Conservation (phyloP, 306 rosid genomes). For the Rosa rugosa region DNA sequence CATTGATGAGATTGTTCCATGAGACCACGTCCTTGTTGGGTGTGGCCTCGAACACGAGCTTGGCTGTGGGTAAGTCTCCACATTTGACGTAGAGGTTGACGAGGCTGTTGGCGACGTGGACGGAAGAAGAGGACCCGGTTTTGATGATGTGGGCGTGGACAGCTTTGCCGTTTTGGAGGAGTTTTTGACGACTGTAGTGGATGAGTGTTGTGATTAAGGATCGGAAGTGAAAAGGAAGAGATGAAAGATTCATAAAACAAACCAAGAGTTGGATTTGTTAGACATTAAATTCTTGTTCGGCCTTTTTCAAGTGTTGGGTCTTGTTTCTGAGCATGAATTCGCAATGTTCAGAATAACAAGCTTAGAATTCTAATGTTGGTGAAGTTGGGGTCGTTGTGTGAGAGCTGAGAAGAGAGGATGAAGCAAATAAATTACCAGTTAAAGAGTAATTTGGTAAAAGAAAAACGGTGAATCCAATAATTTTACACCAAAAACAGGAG, state of each 20-base stretch:
- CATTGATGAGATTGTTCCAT: slow-evolving; percentile 85
- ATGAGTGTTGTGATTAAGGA: slow-evolving; percentile 32
- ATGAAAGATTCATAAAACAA: slow-evolving; percentile 31
- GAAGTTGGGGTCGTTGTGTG: too few relatives aligned
- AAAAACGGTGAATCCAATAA: too few relatives aligned
- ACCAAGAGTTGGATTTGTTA: background rate
- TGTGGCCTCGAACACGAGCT: slow-evolving; percentile 42
- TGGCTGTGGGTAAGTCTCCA: slow-evolving; percentile 41
- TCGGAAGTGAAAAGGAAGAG: slow-evolving; percentile 28
- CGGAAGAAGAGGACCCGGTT: slow-evolving; percentile 30
- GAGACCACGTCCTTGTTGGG: slow-evolving; percentile 53
- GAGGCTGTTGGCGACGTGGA: slow-evolving; percentile 52
- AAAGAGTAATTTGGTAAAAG: too few relatives aligned
- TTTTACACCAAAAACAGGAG: too few relatives aligned
- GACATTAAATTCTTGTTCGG: background rate
- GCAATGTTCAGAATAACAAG: too few relatives aligned
- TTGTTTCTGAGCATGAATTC: too few relatives aligned
- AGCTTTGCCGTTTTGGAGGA: slow-evolving; percentile 40
- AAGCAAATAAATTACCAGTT: too few relatives aligned
- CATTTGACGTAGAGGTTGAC: slow-evolving; percentile 65
- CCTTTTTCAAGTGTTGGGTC: background rate
- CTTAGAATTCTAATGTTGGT: too few relatives aligned
- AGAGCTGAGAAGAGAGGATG: too few relatives aligned
- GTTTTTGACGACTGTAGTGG: slow-evolving; percentile 37
- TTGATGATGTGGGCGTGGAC: slow-evolving; percentile 63